Conservation (phyloP, 164 flowering plant genomes). For the Vitis rupestris region DNA sequence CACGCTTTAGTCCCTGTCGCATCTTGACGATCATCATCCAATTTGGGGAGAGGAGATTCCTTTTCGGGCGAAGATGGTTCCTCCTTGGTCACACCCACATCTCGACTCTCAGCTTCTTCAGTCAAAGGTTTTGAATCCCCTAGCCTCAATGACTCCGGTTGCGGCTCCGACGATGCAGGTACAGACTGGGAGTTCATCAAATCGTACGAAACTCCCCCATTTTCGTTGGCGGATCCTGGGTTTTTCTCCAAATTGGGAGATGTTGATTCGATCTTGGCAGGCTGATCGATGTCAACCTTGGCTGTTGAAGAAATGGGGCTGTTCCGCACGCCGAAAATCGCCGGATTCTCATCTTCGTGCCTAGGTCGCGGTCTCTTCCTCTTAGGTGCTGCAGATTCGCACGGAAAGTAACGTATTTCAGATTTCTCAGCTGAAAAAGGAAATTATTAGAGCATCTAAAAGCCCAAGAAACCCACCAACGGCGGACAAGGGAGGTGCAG, state of each 20-base stretch:
- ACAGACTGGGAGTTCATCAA: slow-evolving; percentile 22
- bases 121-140: slow-evolving; percentile 41
- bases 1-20: slow-evolving; percentile 37
- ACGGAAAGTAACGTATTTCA: background rate
- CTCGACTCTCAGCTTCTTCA: slow-evolving; percentile 35
- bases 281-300: slow-evolving; percentile 49
- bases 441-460: no score
- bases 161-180: slow-evolving; percentile 14
- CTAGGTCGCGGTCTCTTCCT: slow-evolving; percentile 80
- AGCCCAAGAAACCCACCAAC: slow-evolving; percentile 45
- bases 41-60: slow-evolving; percentile 37
- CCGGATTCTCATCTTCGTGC: slow-evolving; percentile 52
- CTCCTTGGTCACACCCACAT: slow-evolving; percentile 21
- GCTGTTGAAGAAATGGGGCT: slow-evolving; percentile 29
- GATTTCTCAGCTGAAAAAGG: background rate
- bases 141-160: slow-evolving; percentile 27
- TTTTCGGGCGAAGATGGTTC: slow-evolving; percentile 38
- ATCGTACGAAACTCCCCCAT: slow-evolving; percentile 37
- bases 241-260: slow-evolving; percentile 49
- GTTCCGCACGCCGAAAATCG: slow-evolving; percentile 16
- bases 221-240: slow-evolving; percentile 40
- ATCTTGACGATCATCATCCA: slow-evolving; percentile 33
- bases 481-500: slow-evolving; percentile 36
- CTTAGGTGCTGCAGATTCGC: slow-evolving; percentile 70
- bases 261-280: slow-evolving; percentile 37